Percentiles rank a stretch among this genome's conserved stretches.
Evolutionary conservation across 2,329 filamentous ascomycete genomes (phyloP).

Genomic region (Westerdykella sp.): DNA sequence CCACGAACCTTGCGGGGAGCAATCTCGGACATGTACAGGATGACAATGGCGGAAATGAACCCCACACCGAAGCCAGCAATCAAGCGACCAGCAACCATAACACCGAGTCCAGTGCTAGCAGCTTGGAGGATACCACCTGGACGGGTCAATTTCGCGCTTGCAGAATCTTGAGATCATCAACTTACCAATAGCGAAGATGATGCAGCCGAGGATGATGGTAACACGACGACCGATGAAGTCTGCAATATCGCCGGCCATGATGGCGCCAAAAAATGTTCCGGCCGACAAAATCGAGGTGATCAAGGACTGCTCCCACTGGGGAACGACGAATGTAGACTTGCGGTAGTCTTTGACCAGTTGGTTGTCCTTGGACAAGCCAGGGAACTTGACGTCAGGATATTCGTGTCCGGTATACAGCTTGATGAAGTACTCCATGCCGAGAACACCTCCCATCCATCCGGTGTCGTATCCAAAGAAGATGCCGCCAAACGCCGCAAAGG

Average conservation of each 20-base stretch:
- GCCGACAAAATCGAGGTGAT: constrained; percentile 71
- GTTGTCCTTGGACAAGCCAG: constrained; percentile 47
- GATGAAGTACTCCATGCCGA: constrained; percentile 41
- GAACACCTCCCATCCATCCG: constrained; percentile 67
- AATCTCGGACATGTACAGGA: constrained; percentile 76
- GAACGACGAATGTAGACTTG: constrained; percentile 25
- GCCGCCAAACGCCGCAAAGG: constrained; percentile 46
- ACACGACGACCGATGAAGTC: constrained; percentile 61
- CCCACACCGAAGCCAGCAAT: constrained; percentile 70
- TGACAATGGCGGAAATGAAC: constrained; percentile 59
- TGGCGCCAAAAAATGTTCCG: constrained; percentile 69
- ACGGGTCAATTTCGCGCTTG: too few species aligned
- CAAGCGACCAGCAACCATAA: constrained; percentile 66
- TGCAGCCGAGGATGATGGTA: constrained; percentile 56
- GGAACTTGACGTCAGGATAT: constrained; percentile 37
- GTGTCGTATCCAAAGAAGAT: constrained; percentile 79
- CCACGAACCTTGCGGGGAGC: constrained; percentile 64
- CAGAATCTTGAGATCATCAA: too few species aligned
- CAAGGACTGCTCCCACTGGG: constrained; percentile 45
- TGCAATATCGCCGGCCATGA: constrained; percentile 52
- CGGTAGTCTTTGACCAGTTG: constrained; percentile 59
- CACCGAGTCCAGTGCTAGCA: constrained; percentile 52
- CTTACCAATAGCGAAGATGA: constrained; percentile 52
- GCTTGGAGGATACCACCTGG: constrained; percentile 50
- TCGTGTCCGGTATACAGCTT: constrained; percentile 30